Evolutionary conservation across 2,329 filamentous ascomycete genomes (phyloP).

Genomic region (Ophiostoma ulmi): DNA sequence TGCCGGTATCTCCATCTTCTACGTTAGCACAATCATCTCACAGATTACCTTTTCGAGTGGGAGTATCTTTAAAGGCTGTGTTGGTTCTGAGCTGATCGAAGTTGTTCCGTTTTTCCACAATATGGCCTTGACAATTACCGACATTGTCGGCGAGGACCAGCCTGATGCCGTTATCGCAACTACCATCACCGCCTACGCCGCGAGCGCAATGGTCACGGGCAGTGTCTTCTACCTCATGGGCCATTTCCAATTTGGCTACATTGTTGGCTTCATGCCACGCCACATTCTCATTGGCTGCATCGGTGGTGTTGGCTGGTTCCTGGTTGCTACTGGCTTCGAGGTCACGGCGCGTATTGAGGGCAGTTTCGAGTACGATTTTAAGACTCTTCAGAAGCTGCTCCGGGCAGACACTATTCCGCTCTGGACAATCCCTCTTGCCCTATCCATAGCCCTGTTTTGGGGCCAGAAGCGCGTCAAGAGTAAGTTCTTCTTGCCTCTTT

Average conservation of each 20-base stretch:
- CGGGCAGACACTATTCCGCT: constrained; percentile 68
- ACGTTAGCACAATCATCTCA: constrained; percentile 92
- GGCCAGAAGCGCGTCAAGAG: constrained; percentile 71
- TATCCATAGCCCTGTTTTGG: constrained; percentile 72
- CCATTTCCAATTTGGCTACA: constrained; percentile 76
- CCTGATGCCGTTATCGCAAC: constrained; percentile 86
- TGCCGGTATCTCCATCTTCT: constrained; percentile 97
- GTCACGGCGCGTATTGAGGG: constrained; percentile 86
- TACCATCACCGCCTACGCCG: constrained; percentile 83
- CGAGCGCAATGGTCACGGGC: constrained; percentile 88
- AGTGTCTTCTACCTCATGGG: constrained; percentile 90
- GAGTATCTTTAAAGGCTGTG: constrained; percentile 82
- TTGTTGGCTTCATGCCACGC: constrained; percentile 94
- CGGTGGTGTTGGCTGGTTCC: constrained; percentile 92
- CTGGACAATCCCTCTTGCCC: constrained; percentile 73
- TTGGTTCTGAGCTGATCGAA: constrained; percentile 97
- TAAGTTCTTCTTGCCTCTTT: constrained; percentile 79
- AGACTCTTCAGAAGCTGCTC: constrained; percentile 70
- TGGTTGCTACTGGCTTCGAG: constrained; percentile 85
- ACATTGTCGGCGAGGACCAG: constrained; percentile 70
- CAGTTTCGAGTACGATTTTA: constrained; percentile 73
- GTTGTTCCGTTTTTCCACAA: constrained; percentile 98
- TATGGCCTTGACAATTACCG: constrained; percentile 87
- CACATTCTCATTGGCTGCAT: constrained; percentile 97
- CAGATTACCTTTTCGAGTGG: constrained; percentile 84